A percentile compares a stretch with the other conserved stretches of the same genome.
Conservation (phyloP, 2,329 filamentous ascomycete species). For the Hypocrella siamensis region DNA sequence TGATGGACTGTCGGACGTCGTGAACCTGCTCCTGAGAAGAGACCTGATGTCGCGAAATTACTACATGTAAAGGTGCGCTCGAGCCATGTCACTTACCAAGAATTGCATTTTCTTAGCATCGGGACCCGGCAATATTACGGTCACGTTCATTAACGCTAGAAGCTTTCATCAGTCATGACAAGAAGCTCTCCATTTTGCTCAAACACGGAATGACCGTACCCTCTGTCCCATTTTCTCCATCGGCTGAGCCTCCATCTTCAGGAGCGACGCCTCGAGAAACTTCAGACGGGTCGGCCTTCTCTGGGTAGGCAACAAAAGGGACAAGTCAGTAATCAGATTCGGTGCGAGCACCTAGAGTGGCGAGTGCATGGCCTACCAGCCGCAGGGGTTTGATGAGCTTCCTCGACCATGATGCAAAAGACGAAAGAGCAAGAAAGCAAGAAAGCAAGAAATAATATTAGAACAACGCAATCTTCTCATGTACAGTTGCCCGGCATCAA, state of each 20-base stretch:
- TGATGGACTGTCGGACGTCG: conserved; percentile 90
- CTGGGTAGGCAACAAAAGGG: neutral
- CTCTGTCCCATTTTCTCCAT: conserved; percentile 17
- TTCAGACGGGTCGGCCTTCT: too few relatives aligned
- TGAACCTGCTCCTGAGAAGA: conserved; percentile 92
- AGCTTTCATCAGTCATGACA: neutral
- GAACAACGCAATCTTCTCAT: too few relatives aligned
- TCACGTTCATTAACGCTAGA: conserved; percentile 44
- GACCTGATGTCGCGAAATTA: conserved; percentile 35
- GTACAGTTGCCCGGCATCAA: too few relatives aligned
- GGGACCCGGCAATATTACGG: conserved; percentile 67
- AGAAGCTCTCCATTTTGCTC: neutral
- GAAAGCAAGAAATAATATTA: too few relatives aligned
- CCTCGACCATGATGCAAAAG: neutral
- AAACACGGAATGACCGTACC: conserved; percentile 9
- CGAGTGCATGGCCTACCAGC: neutral
- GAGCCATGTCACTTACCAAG: conserved; percentile 42
- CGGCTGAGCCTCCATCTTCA: conserved; percentile 10
- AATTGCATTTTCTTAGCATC: conserved; percentile 62
- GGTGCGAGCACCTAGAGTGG: neutral
- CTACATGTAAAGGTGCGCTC: neutral
- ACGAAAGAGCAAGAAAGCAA: too few relatives aligned
- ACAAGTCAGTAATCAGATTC: neutral
- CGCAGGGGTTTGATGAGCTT: neutral
- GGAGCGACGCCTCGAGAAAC: conserved; percentile 7